These are phyloP conservation scores for Cladochytrium replicatum DNA, from an alignment of 192 early-diverging fungal genomes.

Conservation along the genomic window DNA sequence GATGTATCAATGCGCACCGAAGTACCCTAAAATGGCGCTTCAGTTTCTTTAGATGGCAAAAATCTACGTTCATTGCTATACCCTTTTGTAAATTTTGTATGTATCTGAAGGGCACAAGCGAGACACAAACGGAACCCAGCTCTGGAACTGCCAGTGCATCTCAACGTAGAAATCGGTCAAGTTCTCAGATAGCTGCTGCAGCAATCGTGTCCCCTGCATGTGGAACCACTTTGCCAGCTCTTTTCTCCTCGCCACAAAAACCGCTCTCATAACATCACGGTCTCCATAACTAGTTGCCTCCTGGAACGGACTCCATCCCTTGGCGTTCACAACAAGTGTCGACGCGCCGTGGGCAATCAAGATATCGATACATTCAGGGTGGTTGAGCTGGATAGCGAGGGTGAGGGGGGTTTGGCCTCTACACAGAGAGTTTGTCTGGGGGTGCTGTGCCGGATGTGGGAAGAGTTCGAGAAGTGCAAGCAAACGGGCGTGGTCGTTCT, in stretches of 20 bases:
- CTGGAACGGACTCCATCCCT: constrained; percentile 41
- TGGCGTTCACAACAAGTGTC: constrained; percentile 23
- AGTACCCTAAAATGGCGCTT: too few relatives aligned
- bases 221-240: constrained; percentile 26
- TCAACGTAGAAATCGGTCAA: constrained; percentile 29
- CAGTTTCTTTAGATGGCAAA: too few relatives aligned
- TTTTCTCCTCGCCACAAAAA: constrained; percentile 13
- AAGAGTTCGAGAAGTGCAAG: too few relatives aligned
- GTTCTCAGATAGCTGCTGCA: constrained; percentile 11
- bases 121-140: constrained; percentile 32
- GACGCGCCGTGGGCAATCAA: constrained; percentile 27
- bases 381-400: constrained; percentile 32
- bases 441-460: too few relatives aligned
- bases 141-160: constrained; percentile 36
- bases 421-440: constrained; percentile 9
- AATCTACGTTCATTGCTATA: too few relatives aligned
- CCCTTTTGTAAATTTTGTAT: constrained; percentile 29
- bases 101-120: constrained; percentile 33
- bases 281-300: constrained; percentile 39
- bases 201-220: constrained; percentile 17
- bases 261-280: constrained; percentile 22
- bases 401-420: constrained; percentile 40
- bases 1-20: constrained; percentile 41
- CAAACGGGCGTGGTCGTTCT: constrained; percentile 7
- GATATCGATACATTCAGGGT: constrained; percentile 16